Conservation (phyloP, 352 stramenopile genomes). For the Thraustochytrium sp. region DNA sequence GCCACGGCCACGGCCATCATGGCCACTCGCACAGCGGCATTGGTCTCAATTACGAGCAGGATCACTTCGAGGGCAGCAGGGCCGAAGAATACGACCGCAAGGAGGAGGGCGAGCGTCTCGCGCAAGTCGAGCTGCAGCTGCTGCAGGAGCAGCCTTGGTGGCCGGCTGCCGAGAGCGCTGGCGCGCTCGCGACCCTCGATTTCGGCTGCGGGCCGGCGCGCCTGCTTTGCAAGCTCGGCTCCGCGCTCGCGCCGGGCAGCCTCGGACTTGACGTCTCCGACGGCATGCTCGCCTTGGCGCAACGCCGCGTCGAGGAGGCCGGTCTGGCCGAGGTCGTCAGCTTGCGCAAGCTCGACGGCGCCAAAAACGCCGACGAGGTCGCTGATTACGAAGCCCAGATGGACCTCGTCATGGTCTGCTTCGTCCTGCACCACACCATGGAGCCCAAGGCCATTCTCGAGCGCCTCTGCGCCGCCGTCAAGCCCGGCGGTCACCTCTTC, state of each 20-base stretch:
- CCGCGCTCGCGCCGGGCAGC: not conserved
- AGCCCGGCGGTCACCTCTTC: not conserved
- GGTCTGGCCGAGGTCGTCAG: not conserved
- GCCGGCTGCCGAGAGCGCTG: not conserved
- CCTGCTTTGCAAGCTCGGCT: not conserved
- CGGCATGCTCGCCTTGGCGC: not conserved
- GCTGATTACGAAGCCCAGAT: not conserved
- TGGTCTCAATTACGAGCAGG: not conserved
- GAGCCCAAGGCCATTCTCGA: not conserved
- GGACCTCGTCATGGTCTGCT: not conserved
- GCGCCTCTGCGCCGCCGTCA: not conserved
- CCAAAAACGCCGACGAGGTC: not conserved
- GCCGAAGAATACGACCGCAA: not conserved
- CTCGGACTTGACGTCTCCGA: conserved; percentile 7
- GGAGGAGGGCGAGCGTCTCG: not conserved
- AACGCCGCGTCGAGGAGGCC: not conserved
- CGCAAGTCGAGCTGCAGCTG: not conserved
- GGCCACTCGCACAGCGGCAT: conserved; percentile 19
- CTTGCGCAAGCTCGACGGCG: not conserved
- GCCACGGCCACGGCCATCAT: not conserved
- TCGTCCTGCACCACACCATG: conserved; percentile 33
- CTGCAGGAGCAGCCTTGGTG: not conserved
- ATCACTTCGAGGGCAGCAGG: conserved; percentile 1
- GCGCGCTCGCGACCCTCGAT: not conserved
- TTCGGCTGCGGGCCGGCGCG: not conserved